Evolutionary conservation across 371 early-diverging fungal genomes (phyloP).

Genomic region (Circinella minor): DNA sequence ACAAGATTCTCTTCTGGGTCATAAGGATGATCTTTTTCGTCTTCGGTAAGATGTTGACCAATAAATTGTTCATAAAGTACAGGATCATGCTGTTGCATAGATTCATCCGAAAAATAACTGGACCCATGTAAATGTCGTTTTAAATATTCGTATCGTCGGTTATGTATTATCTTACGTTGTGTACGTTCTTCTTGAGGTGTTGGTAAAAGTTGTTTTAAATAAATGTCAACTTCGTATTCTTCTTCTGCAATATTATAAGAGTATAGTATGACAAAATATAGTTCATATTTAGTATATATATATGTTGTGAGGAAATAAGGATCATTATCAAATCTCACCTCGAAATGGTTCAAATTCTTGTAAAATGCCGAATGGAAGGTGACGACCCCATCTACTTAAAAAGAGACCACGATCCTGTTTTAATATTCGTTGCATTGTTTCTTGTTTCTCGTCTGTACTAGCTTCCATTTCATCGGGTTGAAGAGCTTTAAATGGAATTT

Average conservation of each 20-base stretch:
- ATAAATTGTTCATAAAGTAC: slow-evolving; percentile 50
- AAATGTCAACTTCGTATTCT: slow-evolving; percentile 52
- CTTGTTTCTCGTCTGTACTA: slow-evolving; percentile 30
- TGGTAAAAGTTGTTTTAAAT: slow-evolving; percentile 31
- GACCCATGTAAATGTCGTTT: slow-evolving; percentile 37
- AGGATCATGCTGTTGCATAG: slow-evolving; percentile 52
- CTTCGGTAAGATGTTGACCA: slow-evolving; percentile 45
- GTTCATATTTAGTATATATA: not conserved
- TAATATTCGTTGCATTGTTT: slow-evolving; percentile 33
- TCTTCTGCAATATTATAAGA: slow-evolving; percentile 7
- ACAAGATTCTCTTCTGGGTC: slow-evolving; percentile 45
- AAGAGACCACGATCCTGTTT: slow-evolving; percentile 48
- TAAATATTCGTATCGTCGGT: slow-evolving; percentile 51
- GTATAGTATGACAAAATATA: not conserved
- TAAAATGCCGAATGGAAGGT: slow-evolving; percentile 36
- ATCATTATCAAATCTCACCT: slow-evolving; percentile 12
- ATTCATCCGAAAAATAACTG: slow-evolving; percentile 50
- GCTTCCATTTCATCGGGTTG: slow-evolving; percentile 39
- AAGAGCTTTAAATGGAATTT: slow-evolving; percentile 49
- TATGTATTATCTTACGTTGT: slow-evolving; percentile 32
- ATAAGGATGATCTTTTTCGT: slow-evolving; percentile 38
- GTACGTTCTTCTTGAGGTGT: slow-evolving; percentile 17
- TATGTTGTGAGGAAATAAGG: too few relatives aligned
- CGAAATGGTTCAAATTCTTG: slow-evolving; percentile 31
- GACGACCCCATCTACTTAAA: slow-evolving; percentile 52